Conservation (phyloP, 2,329 filamentous ascomycete genomes). For the Sporothrix pallida region DNA sequence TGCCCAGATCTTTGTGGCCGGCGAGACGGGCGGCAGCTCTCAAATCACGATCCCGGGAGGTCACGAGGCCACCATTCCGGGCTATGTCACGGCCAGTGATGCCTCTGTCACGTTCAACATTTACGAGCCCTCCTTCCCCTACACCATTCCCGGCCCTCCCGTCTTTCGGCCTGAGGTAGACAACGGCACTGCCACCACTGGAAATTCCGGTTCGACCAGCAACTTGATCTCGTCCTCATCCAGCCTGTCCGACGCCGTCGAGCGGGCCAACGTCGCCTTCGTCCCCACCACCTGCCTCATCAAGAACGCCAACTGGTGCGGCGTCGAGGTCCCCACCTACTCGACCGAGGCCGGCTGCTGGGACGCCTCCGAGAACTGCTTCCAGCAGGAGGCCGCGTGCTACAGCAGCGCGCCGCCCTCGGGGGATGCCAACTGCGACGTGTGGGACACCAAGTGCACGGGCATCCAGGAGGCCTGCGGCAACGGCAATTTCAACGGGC, state of each 20-base stretch:
- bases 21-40: neutral
- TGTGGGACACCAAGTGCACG: conserved; percentile 68
- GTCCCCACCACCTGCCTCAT: conserved; percentile 63
- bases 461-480: conserved; percentile 53
- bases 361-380: conserved; percentile 62
- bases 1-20: conserved; percentile 69
- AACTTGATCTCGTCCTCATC: neutral
- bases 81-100: conserved; percentile 62
- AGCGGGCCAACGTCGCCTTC: conserved; percentile 50
- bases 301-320: conserved; percentile 77
- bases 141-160: conserved; percentile 63
- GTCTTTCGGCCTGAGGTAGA: conserved; percentile 53
- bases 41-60: conserved; percentile 54
- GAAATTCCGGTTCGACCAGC: neutral
- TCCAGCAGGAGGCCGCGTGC: conserved; percentile 64
- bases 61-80: conserved; percentile 68
- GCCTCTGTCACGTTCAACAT: conserved; percentile 68
- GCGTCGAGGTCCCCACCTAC: conserved; percentile 64
- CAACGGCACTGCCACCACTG: neutral
- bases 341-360: conserved; percentile 64
- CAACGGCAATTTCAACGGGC: conserved; percentile 53
- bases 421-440: conserved; percentile 63
- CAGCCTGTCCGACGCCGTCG: conserved; percentile 43
- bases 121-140: conserved; percentile 55
- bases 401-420: conserved; percentile 64